Conservation (phyloP, 2,329 filamentous ascomycete genomes). For the Pseudomassariella vexata region DNA sequence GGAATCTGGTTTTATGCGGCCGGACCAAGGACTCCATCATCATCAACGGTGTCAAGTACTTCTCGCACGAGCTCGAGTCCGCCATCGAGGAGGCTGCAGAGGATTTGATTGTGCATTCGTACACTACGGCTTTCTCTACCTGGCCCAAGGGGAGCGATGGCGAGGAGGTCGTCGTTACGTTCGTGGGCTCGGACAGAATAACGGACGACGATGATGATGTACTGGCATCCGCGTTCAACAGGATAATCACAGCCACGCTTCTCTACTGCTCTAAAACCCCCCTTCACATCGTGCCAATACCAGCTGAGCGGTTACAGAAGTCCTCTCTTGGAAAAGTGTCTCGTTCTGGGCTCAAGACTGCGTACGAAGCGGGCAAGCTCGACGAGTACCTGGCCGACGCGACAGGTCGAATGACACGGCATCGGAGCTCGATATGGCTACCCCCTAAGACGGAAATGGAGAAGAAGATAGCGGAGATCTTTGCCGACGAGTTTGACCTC, state of each 20-base stretch:
- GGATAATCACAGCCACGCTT: slow-evolving; percentile 1
- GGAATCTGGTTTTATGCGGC: neutral
- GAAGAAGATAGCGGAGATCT: neutral
- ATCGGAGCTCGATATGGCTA: neutral
- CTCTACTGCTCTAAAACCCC: slow-evolving; percentile 6
- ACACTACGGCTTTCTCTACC: neutral
- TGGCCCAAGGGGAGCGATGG: neutral
- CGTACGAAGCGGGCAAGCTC: slow-evolving; percentile 4
- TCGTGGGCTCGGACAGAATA: neutral
- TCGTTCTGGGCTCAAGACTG: neutral
- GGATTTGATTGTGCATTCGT: neutral
- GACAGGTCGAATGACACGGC: neutral
- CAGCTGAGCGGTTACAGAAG: slow-evolving; percentile 1
- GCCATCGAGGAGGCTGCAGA: neutral
- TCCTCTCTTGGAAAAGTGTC: slow-evolving; percentile 7
- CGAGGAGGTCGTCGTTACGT: slow-evolving; percentile 1
- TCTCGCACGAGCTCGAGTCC: slow-evolving; percentile 3
- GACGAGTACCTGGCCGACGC: neutral
- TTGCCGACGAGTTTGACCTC: slow-evolving; percentile 3
- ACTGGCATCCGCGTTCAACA: slow-evolving; percentile 8
- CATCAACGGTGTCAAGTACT: slow-evolving; percentile 4
- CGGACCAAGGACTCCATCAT: slow-evolving; percentile 4
- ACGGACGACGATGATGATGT: slow-evolving; percentile 1
- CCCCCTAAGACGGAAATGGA: slow-evolving; percentile 3
- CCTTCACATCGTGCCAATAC: slow-evolving; percentile 8